Evolutionary conservation across 2,329 filamentous ascomycete species (phyloP).

Genomic region (Phoma sp.): DNA sequence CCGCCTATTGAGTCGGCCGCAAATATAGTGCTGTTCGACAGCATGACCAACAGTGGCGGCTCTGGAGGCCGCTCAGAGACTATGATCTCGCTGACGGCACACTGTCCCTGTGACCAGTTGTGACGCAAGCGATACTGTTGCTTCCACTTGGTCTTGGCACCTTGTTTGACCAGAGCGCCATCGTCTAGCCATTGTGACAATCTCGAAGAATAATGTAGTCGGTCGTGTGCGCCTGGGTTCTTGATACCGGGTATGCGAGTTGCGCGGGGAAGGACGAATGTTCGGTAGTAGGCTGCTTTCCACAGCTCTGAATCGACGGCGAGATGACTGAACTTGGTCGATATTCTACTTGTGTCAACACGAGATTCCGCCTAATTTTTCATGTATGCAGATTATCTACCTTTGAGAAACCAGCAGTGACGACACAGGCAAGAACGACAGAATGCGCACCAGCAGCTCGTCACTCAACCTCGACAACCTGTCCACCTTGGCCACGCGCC

Average conservation of each 20-base stretch:
- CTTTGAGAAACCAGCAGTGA: conserved; percentile 70
- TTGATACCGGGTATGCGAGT: conserved; percentile 74
- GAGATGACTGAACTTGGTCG: conserved; percentile 74
- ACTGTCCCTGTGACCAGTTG: conserved; percentile 88
- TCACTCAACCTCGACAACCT: conserved; percentile 78
- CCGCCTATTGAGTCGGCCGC: conserved; percentile 75
- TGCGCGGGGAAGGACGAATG: conserved; percentile 83
- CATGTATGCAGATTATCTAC: conserved; percentile 45
- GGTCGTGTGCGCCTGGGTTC: conserved; percentile 47
- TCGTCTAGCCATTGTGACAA: conserved; percentile 68
- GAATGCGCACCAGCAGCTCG: conserved; percentile 83
- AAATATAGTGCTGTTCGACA: conserved; percentile 77
- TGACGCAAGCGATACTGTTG: conserved; percentile 84
- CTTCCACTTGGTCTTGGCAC: conserved; percentile 76
- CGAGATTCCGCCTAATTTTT: background rate
- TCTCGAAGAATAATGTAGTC: conserved; percentile 60
- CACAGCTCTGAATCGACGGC: conserved; percentile 86
- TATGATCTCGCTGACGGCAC: conserved; percentile 78
- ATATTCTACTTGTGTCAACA: conserved; percentile 62
- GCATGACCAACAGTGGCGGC: conserved; percentile 73
- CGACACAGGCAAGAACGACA: conserved; percentile 75
- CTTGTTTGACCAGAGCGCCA: conserved; percentile 60
- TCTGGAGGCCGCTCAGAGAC: conserved; percentile 61
- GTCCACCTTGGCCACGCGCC: conserved; percentile 57
- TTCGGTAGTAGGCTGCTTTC: conserved; percentile 86